phyloP scores from a whole-genome alignment of 2,329 filamentous ascomycete genomes.

The Aspergillus cejpii region DNA sequence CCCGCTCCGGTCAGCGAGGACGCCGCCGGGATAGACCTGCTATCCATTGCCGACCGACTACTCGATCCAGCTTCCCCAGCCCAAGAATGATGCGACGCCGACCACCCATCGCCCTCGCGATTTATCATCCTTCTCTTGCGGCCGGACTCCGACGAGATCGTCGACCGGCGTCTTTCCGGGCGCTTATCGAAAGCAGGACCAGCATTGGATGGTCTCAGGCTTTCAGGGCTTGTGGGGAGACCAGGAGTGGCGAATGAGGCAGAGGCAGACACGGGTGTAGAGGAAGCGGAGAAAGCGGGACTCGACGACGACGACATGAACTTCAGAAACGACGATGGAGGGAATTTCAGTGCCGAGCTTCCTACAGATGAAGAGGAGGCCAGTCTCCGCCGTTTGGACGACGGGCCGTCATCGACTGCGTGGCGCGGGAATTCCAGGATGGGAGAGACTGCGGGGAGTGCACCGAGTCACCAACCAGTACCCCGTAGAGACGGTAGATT shows the following conservation, averaged over 20 bases:
- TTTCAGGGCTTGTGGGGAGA: slow-evolving; percentile 10
- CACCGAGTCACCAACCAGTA: too few relatives aligned
- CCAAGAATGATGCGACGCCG: slow-evolving; percentile 9
- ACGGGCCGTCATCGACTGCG: slow-evolving; percentile 30
- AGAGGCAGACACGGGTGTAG: slow-evolving; percentile 8
- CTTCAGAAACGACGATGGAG: slow-evolving; percentile 2
- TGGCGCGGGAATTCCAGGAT: slow-evolving; percentile 23
- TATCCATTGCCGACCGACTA: slow-evolving; percentile 14
- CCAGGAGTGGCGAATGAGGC: slow-evolving; percentile 7
- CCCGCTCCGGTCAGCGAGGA: slow-evolving; percentile 13
- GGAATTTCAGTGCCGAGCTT: slow-evolving; percentile 7
- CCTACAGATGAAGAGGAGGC: slow-evolving; percentile 22
- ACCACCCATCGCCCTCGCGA: slow-evolving; percentile 24
- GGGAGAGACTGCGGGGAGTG: slow-evolving; percentile 1
- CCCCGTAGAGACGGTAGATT: neutral
- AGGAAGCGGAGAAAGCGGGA: slow-evolving; percentile 14
- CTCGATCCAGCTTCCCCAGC: slow-evolving; percentile 14
- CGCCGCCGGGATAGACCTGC: slow-evolving; percentile 22
- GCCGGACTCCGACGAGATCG: slow-evolving; percentile 25
- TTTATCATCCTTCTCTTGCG: slow-evolving; percentile 41
- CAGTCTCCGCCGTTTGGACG: slow-evolving; percentile 30
- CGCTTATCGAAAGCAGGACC: slow-evolving; percentile 15
- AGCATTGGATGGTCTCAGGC: slow-evolving; percentile 11
- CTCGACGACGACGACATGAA: slow-evolving; percentile 25
- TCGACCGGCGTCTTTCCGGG: slow-evolving; percentile 18